phyloP scores from a whole-genome alignment of 768 basidiomycete species.

The Pulveroboletus ravenelii region DNA sequence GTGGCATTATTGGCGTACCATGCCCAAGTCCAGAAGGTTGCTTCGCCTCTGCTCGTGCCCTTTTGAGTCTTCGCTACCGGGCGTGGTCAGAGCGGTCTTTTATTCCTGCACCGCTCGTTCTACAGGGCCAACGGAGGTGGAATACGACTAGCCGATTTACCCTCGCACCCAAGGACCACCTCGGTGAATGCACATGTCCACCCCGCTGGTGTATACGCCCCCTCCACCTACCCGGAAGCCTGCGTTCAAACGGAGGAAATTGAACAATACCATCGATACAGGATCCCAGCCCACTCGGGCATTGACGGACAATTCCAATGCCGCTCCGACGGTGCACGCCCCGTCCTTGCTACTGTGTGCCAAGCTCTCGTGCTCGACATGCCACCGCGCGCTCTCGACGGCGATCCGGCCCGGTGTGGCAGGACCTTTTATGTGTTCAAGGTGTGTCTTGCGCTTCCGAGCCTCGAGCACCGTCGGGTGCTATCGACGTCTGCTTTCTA shows the following conservation, averaged over 20 bases:
- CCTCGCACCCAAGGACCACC: background rate
- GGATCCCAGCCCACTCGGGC: slow-evolving; percentile 13
- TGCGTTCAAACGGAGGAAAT: slow-evolving; percentile 24
- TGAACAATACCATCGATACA: slow-evolving; percentile 16
- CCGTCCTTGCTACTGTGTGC: background rate
- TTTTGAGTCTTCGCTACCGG: background rate
- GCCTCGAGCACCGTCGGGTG: too few species aligned
- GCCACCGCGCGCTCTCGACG: slow-evolving; percentile 25
- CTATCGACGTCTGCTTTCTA: too few species aligned
- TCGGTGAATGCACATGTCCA: slow-evolving; percentile 16
- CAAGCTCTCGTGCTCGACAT: slow-evolving; percentile 28
- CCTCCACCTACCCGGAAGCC: slow-evolving; percentile 16
- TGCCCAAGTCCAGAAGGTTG: background rate
- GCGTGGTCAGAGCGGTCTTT: background rate
- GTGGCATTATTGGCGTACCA: background rate
- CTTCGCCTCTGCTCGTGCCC: background rate
- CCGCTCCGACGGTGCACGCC: background rate
- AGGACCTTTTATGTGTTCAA: slow-evolving; percentile 16
- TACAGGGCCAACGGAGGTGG: background rate
- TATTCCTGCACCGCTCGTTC: background rate
- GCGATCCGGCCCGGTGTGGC: slow-evolving; percentile 15
- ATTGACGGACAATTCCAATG: slow-evolving; percentile 19
- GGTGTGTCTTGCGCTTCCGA: slow-evolving; percentile 8
- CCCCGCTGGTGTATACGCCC: slow-evolving; percentile 9
- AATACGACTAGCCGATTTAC: background rate